A percentile compares a stretch with the other conserved stretches of the same genome.
Evolutionary conservation across 495 filamentous ascomycete genomes (phyloP).

Genomic region (Rhizodiscina lignyota): DNA sequence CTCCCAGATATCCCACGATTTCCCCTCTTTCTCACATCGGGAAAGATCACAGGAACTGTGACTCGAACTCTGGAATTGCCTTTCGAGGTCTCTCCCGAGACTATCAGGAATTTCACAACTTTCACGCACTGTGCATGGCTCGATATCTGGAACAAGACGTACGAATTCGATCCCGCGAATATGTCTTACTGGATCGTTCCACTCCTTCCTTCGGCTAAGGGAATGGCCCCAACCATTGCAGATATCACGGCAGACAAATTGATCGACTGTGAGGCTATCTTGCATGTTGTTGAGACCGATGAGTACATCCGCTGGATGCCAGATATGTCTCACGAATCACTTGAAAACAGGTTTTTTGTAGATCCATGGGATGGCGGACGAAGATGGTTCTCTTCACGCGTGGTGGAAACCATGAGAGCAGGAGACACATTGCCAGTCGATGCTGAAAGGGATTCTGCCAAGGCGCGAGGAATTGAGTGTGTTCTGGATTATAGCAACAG

Average conservation of each 20-base stretch:
- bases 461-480: slow-evolving; percentile 28
- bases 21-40: slow-evolving; percentile 47
- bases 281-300: slow-evolving; percentile 31
- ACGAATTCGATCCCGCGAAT: slow-evolving; percentile 39
- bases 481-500: slow-evolving; percentile 52
- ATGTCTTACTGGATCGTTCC: slow-evolving; percentile 84
- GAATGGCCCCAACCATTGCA: not conserved
- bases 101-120: slow-evolving; percentile 34
- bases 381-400: slow-evolving; percentile 33
- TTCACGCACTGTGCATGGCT: slow-evolving; percentile 65
- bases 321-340: slow-evolving; percentile 34
- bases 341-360: slow-evolving; percentile 49
- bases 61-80: slow-evolving; percentile 21
- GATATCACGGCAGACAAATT: slow-evolving; percentile 14
- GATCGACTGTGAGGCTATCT: slow-evolving; percentile 52
- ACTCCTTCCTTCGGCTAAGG: slow-evolving; percentile 5
- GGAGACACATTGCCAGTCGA: slow-evolving; percentile 37
- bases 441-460: slow-evolving; percentile 23
- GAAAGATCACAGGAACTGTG: slow-evolving; percentile 40
- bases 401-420: slow-evolving; percentile 31
- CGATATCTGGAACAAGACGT: slow-evolving; percentile 84
- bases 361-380: slow-evolving; percentile 62
- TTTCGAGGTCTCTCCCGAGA: slow-evolving; percentile 24
- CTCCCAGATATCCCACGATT: slow-evolving; percentile 54
- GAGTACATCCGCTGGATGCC: slow-evolving; percentile 35